These are phyloP conservation scores for Phaeosphaeria sp. DNA, from an alignment of 2,329 filamentous ascomycete species.

Conservation along the genomic window DNA sequence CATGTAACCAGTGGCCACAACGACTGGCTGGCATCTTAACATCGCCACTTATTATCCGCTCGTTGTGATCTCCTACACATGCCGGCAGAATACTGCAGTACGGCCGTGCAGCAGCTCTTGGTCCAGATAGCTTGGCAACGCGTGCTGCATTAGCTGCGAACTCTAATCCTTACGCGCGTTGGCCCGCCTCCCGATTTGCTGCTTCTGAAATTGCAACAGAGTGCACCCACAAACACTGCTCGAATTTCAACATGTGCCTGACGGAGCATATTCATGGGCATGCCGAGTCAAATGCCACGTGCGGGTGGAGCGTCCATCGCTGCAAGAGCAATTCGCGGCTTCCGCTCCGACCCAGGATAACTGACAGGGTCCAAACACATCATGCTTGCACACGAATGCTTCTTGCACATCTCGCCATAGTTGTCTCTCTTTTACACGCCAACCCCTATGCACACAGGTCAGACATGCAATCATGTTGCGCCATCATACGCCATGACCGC, in stretches of 20 bases:
- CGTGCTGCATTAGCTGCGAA: conserved; percentile 1
- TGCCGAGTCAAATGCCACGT: neutral
- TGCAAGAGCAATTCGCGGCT: neutral
- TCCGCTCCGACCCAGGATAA: neutral
- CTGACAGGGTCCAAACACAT: neutral
- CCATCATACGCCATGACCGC: neutral
- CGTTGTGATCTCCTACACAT: neutral
- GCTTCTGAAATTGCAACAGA: neutral
- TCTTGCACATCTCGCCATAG: neutral
- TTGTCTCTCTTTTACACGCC: too few species aligned
- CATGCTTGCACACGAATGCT: neutral
- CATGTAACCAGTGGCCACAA: neutral
- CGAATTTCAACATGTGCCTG: neutral
- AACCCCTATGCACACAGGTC: too few species aligned
- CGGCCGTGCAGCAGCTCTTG: neutral
- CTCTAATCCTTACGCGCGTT: conserved; percentile 1
- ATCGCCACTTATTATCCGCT: neutral
- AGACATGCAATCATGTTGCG: too few species aligned
- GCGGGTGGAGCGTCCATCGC: neutral
- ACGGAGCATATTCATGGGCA: neutral
- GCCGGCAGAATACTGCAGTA: neutral
- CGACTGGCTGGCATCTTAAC: neutral
- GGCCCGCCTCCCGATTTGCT: neutral
- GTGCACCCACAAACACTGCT: neutral
- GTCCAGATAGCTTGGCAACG: conserved; percentile 1